Conservation (phyloP, 2,329 filamentous ascomycete species). For the Beauveria sp. region DNA sequence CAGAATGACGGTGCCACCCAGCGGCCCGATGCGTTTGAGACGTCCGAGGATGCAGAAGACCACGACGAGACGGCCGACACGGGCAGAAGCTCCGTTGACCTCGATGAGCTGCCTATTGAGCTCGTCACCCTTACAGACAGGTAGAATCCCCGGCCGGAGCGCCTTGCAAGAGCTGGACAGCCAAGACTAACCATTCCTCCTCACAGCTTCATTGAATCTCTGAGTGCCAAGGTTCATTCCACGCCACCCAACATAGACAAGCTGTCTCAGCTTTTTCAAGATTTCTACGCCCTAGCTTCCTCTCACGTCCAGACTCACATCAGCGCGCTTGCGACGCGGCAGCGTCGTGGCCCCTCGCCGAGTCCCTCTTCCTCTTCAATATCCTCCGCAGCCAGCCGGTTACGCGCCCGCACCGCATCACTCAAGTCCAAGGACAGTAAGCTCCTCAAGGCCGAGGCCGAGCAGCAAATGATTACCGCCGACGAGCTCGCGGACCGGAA, state of each 20-base stretch:
- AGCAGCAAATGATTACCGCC: conserved; percentile 84
- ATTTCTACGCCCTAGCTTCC: conserved; percentile 79
- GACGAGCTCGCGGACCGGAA: conserved; percentile 77
- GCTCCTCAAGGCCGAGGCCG: conserved; percentile 35
- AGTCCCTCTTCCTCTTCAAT: conserved; percentile 46
- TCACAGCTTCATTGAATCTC: conserved; percentile 77
- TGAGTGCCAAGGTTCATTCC: conserved; percentile 79
- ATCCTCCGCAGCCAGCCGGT: conserved; percentile 46
- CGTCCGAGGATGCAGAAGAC: conserved; percentile 28
- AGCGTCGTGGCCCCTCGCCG: conserved; percentile 60
- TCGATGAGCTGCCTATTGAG: conserved; percentile 90
- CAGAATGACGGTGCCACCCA: conserved; percentile 28
- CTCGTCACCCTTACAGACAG: conserved; percentile 83
- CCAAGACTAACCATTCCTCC: conserved; percentile 1
- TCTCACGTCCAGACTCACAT: conserved; percentile 83
- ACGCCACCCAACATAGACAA: conserved; percentile 76
- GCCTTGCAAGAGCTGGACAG: not conserved
- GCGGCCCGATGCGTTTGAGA: conserved; percentile 42
- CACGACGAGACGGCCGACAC: conserved; percentile 39
- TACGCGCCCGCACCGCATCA: conserved; percentile 48
- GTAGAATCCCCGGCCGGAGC: conserved; percentile 32
- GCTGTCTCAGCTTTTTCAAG: conserved; percentile 82
- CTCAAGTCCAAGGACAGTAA: conserved; percentile 43
- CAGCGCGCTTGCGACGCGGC: conserved; percentile 64
- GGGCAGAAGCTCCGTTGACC: conserved; percentile 55